Evolutionary conservation across 441 rosid genomes (phyloP).

Genomic region (Syzygium malaccense): DNA sequence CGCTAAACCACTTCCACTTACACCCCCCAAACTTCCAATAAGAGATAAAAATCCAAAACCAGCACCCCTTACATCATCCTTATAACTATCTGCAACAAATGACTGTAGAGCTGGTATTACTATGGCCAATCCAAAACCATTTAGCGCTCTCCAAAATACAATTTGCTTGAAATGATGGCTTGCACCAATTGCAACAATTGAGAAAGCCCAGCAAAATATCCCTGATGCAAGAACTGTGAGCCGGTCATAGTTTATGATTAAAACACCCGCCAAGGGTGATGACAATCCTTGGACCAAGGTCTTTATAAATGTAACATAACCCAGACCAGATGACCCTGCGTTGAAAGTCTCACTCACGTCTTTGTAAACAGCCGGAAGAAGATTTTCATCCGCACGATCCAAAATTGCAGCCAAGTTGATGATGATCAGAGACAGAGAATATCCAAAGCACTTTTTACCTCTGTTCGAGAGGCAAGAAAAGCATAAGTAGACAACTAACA

Average conservation of each 20-base stretch:
- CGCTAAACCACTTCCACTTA: slow-evolving; percentile 85
- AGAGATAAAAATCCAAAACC: slow-evolving; percentile 83
- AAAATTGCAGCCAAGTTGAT: slow-evolving; percentile 91
- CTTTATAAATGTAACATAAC: slow-evolving; percentile 87
- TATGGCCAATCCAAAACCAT: slow-evolving; percentile 92
- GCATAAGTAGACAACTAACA: not conserved
- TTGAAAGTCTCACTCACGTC: slow-evolving; percentile 95
- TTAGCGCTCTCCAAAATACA: slow-evolving; percentile 87
- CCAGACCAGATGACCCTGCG: slow-evolving; percentile 90
- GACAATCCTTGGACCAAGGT: slow-evolving; percentile 88
- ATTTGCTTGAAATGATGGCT: slow-evolving; percentile 70
- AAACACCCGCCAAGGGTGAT: slow-evolving; percentile 85
- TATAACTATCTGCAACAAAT: slow-evolving; percentile 92
- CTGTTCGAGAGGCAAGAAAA: slow-evolving; percentile 24
- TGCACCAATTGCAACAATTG: slow-evolving; percentile 89
- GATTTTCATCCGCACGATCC: slow-evolving; percentile 96
- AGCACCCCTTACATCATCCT: slow-evolving; percentile 72
- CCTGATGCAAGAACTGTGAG: slow-evolving; percentile 85
- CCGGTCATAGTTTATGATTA: slow-evolving; percentile 73
- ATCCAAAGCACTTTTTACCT: slow-evolving; percentile 50
- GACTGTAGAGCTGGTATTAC: slow-evolving; percentile 96
- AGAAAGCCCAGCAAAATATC: slow-evolving; percentile 85
- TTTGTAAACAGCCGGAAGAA: slow-evolving; percentile 86
- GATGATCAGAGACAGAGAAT: slow-evolving; percentile 63
- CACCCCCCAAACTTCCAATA: slow-evolving; percentile 67